Evolutionary conservation across 768 basidiomycete species (phyloP).

Genomic region (Sutorius australiensis): DNA sequence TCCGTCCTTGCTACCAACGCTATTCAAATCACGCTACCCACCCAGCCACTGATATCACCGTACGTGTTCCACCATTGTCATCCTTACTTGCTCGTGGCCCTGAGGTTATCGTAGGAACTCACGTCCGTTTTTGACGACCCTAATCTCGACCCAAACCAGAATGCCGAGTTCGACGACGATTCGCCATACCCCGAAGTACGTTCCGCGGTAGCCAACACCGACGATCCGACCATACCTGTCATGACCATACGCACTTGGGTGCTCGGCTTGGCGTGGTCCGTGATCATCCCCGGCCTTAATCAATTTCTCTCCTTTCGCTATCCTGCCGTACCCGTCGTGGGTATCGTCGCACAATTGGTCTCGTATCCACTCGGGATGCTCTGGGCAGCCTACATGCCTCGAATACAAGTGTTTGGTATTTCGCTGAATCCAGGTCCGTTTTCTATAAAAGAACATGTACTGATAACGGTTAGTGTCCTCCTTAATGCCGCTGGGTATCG

Average conservation of each 20-base stretch:
- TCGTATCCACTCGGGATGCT: conserved; percentile 65
- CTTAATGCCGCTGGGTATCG: conserved; percentile 31
- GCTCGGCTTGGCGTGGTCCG: conserved; percentile 67
- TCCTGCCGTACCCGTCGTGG: conserved; percentile 60
- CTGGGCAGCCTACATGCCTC: conserved; percentile 52
- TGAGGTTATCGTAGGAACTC: background rate
- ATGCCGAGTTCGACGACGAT: conserved; percentile 45
- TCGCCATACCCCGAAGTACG: conserved; percentile 73
- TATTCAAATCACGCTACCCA: background rate
- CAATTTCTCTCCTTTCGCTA: conserved; percentile 79
- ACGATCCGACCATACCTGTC: conserved; percentile 60
- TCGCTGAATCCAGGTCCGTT: conserved; percentile 74
- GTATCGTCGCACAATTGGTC: conserved; percentile 66
- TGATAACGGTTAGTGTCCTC: conserved; percentile 46
- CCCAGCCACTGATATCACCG: conserved; percentile 17
- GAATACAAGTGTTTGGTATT: conserved; percentile 53
- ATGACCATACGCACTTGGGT: conserved; percentile 66
- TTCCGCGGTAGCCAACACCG: conserved; percentile 66
- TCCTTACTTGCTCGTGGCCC: background rate
- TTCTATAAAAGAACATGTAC: conserved; percentile 72
- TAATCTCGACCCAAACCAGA: conserved; percentile 20
- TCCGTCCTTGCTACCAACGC: background rate
- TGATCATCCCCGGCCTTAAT: conserved; percentile 62
- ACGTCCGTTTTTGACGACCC: conserved; percentile 22
- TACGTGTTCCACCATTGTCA: conserved; percentile 8